These are phyloP conservation scores for Blastobotrys arbuscula DNA, from an alignment of 1,139 yeast genomes.

Conservation along the genomic window DNA sequence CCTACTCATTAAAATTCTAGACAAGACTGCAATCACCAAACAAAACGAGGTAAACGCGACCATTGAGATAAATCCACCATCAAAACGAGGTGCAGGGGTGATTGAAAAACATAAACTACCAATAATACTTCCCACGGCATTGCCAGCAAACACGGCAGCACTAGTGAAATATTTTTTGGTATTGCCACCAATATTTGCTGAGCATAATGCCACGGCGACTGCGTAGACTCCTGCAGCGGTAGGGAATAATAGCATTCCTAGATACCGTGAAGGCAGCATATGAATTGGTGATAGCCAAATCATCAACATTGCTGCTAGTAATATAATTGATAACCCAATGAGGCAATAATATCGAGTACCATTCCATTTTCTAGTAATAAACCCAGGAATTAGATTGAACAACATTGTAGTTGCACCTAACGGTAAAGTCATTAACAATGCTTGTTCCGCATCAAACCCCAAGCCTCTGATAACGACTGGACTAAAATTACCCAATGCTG, in stretches of 20 bases:
- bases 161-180: conserved; percentile 59
- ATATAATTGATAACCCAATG: conserved; percentile 6
- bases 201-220: conserved; percentile 35
- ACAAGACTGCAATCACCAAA: conserved; percentile 35
- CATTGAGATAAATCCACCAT: conserved; percentile 45
- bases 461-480: conserved; percentile 24
- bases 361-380: conserved; percentile 10
- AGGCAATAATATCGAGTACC: conserved; percentile 10
- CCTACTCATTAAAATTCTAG: conserved; percentile 31
- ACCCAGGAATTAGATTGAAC: conserved; percentile 7
- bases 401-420: conserved; percentile 28
- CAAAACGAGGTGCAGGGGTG: conserved; percentile 47
- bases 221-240: conserved; percentile 6
- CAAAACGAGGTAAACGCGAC: conserved; percentile 40
- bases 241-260: conserved; percentile 14
- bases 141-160: conserved; percentile 54
- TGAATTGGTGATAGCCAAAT: conserved; percentile 14
- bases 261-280: conserved; percentile 12
- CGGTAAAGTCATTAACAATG: conserved; percentile 38
- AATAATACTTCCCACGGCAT: conserved; percentile 58
- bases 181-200: conserved; percentile 59
- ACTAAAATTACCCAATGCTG: conserved; percentile 21
- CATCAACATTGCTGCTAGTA: conserved; percentile 14
- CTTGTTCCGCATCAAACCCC: conserved; percentile 36
- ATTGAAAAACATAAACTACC: conserved; percentile 63